phyloP scores from a whole-genome alignment of 2,329 filamentous ascomycete species.

The Nemania abortiva region DNA sequence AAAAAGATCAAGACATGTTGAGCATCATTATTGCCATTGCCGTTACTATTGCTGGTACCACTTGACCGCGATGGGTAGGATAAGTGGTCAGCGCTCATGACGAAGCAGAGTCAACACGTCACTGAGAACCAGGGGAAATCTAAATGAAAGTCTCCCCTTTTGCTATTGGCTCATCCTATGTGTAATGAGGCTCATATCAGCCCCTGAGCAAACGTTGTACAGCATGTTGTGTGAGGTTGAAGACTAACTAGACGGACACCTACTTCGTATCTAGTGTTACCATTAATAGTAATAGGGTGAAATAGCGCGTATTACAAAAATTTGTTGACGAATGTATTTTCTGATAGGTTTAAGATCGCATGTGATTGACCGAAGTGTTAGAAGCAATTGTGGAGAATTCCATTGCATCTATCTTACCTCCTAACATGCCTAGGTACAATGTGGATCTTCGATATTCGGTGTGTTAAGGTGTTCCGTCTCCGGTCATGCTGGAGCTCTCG shows the following conservation, averaged over 20 bases:
- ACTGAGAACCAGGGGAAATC: neutral
- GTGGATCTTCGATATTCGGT: constrained; percentile 2
- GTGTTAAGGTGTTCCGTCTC: constrained; percentile 11
- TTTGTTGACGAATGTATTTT: too few relatives aligned
- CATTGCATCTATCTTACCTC: neutral
- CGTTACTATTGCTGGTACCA: constrained; percentile 9
- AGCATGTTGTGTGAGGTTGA: too few relatives aligned
- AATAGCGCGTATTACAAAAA: too few relatives aligned
- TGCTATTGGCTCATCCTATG: neutral
- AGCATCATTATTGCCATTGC: neutral
- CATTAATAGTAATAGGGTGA: too few relatives aligned
- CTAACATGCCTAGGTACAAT: neutral
- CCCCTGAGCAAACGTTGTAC: neutral
- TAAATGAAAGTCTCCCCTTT: neutral
- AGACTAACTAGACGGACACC: neutral
- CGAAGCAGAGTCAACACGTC: neutral
- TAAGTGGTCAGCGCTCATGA: constrained; percentile 32
- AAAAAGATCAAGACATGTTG: constrained; percentile 72
- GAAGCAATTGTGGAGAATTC: neutral
- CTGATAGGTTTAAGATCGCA: too few relatives aligned
- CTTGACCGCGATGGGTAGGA: constrained; percentile 31
- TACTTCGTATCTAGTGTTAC: neutral
- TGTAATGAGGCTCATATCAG: constrained; percentile 2
- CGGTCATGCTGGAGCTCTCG: constrained; percentile 21
- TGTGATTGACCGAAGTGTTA: neutral